Percentiles rank a stretch among this genome's conserved stretches.
These are phyloP conservation scores for Chalciporus sp. DNA, from an alignment of 1,284 basidiomycete species.

Conservation along the genomic window DNA sequence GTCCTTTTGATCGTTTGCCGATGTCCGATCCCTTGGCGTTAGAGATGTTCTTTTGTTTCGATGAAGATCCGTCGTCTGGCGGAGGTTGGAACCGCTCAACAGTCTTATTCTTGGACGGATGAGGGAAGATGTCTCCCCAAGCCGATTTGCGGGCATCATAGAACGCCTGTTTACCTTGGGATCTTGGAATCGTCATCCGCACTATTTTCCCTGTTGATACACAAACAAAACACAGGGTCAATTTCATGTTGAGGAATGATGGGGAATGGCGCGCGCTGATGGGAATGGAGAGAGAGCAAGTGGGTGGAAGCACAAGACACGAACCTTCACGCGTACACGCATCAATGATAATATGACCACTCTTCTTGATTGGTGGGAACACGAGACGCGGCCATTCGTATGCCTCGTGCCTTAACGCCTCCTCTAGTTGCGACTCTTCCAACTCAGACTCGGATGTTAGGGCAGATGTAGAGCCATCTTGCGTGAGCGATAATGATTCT, in stretches of 20 bases:
- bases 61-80: conserved; percentile 29
- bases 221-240: conserved; percentile 28
- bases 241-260: conserved; percentile 9
- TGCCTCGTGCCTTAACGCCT: conserved; percentile 62
- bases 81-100: conserved; percentile 59
- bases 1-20: conserved; percentile 51
- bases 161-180: conserved; percentile 91
- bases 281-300: conserved; percentile 2
- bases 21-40: conserved; percentile 50
- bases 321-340: conserved; percentile 83
- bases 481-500: neutral
- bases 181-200: conserved; percentile 88
- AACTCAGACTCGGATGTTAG: conserved; percentile 4
- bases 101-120: conserved; percentile 73
- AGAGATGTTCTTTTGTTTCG: conserved; percentile 9
- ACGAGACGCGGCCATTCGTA: conserved; percentile 91
- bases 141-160: conserved; percentile 92
- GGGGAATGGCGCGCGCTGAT: conserved; percentile 1
- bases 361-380: conserved; percentile 87
- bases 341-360: conserved; percentile 93
- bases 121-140: conserved; percentile 97
- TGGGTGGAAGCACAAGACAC: conserved; percentile 18
- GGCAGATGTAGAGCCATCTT: conserved; percentile 1
- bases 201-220: conserved; percentile 76
- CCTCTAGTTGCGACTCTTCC: conserved; percentile 42